Conservation (phyloP, 306 rosid genomes). For the Malus orientalis region DNA sequence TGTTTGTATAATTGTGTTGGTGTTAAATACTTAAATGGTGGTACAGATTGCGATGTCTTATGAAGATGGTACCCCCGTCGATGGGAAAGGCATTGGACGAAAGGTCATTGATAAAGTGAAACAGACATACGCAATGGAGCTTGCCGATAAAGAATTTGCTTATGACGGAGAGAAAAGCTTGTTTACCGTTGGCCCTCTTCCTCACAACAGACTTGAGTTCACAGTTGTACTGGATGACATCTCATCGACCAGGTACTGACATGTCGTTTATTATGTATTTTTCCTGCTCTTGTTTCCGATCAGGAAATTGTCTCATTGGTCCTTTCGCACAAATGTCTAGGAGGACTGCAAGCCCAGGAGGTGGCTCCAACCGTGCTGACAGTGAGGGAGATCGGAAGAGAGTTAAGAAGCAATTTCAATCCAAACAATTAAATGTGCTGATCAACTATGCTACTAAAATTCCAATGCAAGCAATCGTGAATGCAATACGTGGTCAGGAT, state of each 20-base stretch:
- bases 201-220: constrained; percentile 8
- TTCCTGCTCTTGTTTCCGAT: not conserved
- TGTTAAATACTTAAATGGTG: not conserved
- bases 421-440: constrained; percentile 24
- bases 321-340: not conserved
- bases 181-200: constrained; percentile 23
- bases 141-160: constrained; percentile 15
- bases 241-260: constrained; percentile 22
- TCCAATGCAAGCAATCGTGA: constrained; percentile 28
- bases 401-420: constrained; percentile 13
- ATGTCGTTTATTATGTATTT: not conserved
- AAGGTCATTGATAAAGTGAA: constrained; percentile 26
- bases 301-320: not conserved
- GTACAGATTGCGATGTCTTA: constrained; percentile 29
- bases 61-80: constrained; percentile 25
- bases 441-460: constrained; percentile 22
- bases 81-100: constrained; percentile 27
- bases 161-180: constrained; percentile 38
- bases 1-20: not conserved
- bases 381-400: constrained; percentile 23
- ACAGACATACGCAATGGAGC: constrained; percentile 14
- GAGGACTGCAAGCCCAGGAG: constrained; percentile 6
- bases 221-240: constrained; percentile 22
- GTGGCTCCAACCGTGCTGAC: not conserved
- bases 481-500: constrained; percentile 27